Evolutionary conservation across 176 grass and related monocot genomes (phyloP).

Genomic region (Ensete glaucum): DNA sequence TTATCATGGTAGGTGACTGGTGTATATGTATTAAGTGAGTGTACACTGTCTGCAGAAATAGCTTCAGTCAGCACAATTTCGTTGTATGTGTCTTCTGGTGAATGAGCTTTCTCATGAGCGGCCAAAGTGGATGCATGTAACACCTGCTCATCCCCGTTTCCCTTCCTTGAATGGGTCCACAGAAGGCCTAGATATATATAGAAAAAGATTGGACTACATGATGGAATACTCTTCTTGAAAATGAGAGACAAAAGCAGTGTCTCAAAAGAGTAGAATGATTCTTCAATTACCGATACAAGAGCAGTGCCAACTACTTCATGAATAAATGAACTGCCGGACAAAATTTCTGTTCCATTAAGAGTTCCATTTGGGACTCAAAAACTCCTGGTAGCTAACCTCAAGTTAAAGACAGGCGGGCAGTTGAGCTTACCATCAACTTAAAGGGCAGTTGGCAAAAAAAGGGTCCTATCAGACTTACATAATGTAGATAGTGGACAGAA

Average conservation of each 20-base stretch:
- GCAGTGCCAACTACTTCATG: too few species aligned
- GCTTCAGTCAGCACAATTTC: background rate
- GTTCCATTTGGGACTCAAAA: too few species aligned
- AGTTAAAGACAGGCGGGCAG: too few species aligned
- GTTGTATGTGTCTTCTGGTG: background rate
- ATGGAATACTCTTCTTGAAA: too few species aligned
- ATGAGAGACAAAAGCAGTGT: background rate
- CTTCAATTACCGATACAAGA: background rate
- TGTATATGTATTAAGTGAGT: constrained; percentile 14
- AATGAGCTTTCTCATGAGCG: constrained; percentile 26
- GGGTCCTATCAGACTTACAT: too few species aligned
- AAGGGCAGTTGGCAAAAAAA: too few species aligned
- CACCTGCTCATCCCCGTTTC: constrained; percentile 22
- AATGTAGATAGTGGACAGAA: too few species aligned
- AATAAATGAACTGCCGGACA: too few species aligned
- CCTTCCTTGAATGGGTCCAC: constrained; percentile 25
- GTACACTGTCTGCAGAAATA: constrained; percentile 9
- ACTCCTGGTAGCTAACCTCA: too few species aligned
- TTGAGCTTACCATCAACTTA: too few species aligned
- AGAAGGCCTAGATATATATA: constrained; percentile 49
- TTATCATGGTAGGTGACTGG: constrained; percentile 10
- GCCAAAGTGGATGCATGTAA: constrained; percentile 24
- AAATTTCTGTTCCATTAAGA: too few species aligned
- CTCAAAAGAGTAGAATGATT: background rate
- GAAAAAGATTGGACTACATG: background rate